These are phyloP conservation scores for Hordeum pubiflorum DNA, from an alignment of 202 grass and related monocot genomes.

Conservation along the genomic window DNA sequence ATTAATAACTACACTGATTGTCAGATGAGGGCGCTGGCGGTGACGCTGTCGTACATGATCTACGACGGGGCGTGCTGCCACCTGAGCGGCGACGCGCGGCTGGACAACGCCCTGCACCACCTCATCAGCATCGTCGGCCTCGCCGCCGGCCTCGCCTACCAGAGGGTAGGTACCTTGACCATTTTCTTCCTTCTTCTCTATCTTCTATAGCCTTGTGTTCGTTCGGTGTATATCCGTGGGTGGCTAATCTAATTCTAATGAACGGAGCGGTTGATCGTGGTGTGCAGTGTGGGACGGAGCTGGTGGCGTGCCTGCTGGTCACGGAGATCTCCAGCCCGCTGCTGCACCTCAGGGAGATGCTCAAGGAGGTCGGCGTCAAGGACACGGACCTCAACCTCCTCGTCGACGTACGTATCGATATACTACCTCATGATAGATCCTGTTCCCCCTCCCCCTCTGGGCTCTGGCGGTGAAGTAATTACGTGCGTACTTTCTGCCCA, in stretches of 20 bases:
- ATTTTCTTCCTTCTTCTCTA: not conserved
- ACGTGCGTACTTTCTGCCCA: not conserved
- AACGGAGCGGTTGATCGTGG: too few species aligned
- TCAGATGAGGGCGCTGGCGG: constrained; percentile 71
- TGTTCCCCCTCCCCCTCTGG: not conserved
- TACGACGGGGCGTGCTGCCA: constrained; percentile 80
- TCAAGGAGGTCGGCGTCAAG: constrained; percentile 64
- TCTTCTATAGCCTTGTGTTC: too few species aligned
- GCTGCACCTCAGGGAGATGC: constrained; percentile 68
- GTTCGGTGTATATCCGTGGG: too few species aligned
- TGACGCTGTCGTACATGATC: constrained; percentile 72
- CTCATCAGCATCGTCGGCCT: constrained; percentile 77
- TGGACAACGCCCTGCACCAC: constrained; percentile 81
- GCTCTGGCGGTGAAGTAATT: not conserved
- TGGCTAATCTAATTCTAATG: too few species aligned
- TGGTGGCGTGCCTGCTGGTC: constrained; percentile 57
- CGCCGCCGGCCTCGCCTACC: constrained; percentile 66
- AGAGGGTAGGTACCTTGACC: constrained; percentile 28
- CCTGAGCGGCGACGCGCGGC: constrained; percentile 35
- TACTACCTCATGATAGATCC: not conserved
- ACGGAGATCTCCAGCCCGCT: constrained; percentile 86
- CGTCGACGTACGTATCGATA: constrained; percentile 43
- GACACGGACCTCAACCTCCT: constrained; percentile 65
- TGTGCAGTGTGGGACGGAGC: constrained; percentile 64
- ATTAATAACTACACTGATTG: too few species aligned